Evolutionary conservation across 169 alveolate species (phyloP).

Genomic region (Plasmodium yoelii): DNA sequence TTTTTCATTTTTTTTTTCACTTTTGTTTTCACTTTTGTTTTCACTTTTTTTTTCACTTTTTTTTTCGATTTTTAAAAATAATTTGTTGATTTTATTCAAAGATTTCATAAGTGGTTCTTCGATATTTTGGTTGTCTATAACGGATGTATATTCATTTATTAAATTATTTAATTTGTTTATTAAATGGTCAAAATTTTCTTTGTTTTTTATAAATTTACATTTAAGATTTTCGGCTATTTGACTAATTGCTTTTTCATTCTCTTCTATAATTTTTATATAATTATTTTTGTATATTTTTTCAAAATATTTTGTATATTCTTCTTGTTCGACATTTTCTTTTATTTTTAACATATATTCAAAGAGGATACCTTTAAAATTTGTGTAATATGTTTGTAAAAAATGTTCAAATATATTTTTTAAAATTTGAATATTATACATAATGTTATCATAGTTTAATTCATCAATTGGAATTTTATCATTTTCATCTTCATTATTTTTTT

Average conservation of each 20-base stretch:
- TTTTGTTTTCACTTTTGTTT: too few species aligned
- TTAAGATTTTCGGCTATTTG: slow-evolving; percentile 1
- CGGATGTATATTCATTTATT: slow-evolving; percentile 6
- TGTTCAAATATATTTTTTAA: slow-evolving; percentile 9
- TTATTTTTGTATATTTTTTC: not conserved
- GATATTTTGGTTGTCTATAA: not conserved
- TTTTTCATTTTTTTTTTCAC: not conserved
- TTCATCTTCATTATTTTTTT: not conserved
- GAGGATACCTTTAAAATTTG: slow-evolving; percentile 6
- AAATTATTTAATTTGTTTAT: slow-evolving; percentile 18
- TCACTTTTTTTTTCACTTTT: not conserved
- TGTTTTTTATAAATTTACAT: slow-evolving; percentile 24
- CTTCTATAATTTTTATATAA: not conserved
- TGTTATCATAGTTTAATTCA: slow-evolving; percentile 7
- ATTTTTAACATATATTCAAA: slow-evolving; percentile 26
- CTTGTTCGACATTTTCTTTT: slow-evolving; percentile 17
- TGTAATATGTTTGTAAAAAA: slow-evolving; percentile 22
- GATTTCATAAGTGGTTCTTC: slow-evolving; percentile 1
- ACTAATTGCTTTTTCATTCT: not conserved
- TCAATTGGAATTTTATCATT: not conserved
- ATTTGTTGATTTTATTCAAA: slow-evolving; percentile 5
- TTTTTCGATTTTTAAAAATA: not conserved
- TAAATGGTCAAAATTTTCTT: slow-evolving; percentile 17
- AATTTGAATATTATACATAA: slow-evolving; percentile 8
- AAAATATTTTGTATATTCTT: slow-evolving; percentile 13